Percentiles rank a stretch among this genome's conserved stretches.
phyloP scores from a whole-genome alignment of 2,329 filamentous ascomycete genomes.

The Colletotrichum magnum region DNA sequence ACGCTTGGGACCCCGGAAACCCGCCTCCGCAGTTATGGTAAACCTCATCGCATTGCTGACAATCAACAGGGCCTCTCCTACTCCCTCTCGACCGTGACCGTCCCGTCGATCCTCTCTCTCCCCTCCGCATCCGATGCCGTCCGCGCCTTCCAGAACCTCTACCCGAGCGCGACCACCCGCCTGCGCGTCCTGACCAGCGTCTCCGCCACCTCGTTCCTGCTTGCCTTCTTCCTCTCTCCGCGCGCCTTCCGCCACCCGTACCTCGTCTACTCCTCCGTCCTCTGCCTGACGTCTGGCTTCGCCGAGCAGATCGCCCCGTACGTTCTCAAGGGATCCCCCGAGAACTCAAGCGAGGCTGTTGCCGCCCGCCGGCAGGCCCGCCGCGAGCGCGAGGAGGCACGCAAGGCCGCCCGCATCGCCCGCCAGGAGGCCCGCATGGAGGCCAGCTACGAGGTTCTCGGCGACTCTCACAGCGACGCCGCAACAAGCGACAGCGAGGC shows the following conservation, averaged over 20 bases:
- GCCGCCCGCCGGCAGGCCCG: conserved; percentile 44
- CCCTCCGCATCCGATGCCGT: conserved; percentile 81
- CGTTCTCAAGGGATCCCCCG: conserved; percentile 50
- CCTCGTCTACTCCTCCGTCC: conserved; percentile 85
- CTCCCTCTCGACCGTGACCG: conserved; percentile 81
- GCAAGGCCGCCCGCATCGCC: conserved; percentile 47
- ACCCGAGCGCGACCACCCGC: conserved; percentile 74
- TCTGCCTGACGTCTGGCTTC: conserved; percentile 74
- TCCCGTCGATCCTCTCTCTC: conserved; percentile 85
- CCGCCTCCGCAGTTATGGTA: neutral
- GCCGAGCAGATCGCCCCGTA: conserved; percentile 64
- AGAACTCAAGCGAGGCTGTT: conserved; percentile 45
- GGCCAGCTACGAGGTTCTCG: conserved; percentile 79
- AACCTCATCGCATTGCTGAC: conserved; percentile 3
- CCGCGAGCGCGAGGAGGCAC: conserved; percentile 46
- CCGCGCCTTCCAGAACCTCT: conserved; percentile 78
- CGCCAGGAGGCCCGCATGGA: conserved; percentile 68
- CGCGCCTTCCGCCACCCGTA: conserved; percentile 86
- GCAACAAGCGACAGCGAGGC: conserved; percentile 65
- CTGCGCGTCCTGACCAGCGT: conserved; percentile 77
- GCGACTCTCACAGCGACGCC: conserved; percentile 64
- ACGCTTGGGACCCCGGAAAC: conserved; percentile 7
- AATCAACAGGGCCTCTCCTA: conserved; percentile 84
- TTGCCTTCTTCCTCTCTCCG: conserved; percentile 85
- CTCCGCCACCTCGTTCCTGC: conserved; percentile 78